phyloP scores from a whole-genome alignment of 2,329 filamentous ascomycete species.

The Monilinia aucupariae region DNA sequence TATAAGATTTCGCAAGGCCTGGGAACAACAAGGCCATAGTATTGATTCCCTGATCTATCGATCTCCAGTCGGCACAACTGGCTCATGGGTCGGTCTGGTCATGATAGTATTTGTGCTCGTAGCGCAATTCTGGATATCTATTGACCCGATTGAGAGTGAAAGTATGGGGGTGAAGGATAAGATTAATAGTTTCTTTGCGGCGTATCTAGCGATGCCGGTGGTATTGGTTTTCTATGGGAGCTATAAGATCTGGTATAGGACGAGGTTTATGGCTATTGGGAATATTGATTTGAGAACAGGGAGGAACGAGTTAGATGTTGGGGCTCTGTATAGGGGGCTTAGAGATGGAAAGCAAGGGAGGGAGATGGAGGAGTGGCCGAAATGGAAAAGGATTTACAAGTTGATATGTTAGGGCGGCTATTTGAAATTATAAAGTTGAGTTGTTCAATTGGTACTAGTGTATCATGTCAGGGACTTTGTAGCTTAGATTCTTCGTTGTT shows the following conservation, averaged over 20 bases:
- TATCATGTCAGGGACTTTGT: background rate
- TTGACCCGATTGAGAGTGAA: constrained; percentile 58
- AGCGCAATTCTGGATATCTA: constrained; percentile 70
- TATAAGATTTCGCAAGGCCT: constrained; percentile 81
- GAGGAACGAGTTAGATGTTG: constrained; percentile 53
- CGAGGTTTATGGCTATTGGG: constrained; percentile 57
- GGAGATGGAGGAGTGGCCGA: background rate
- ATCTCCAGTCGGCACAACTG: constrained; percentile 53
- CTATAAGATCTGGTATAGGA: constrained; percentile 75
- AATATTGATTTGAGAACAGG: constrained; percentile 88
- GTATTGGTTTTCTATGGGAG: constrained; percentile 60
- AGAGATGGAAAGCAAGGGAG: constrained; percentile 41
- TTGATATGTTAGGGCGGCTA: background rate
- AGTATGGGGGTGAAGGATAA: constrained; percentile 41
- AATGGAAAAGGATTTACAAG: constrained; percentile 2
- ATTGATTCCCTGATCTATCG: constrained; percentile 60
- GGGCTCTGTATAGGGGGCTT: constrained; percentile 63
- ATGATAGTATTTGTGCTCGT: constrained; percentile 44
- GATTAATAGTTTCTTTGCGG: constrained; percentile 65
- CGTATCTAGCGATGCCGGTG: constrained; percentile 65
- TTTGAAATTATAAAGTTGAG: background rate
- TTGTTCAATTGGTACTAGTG: background rate
- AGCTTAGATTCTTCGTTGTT: background rate
- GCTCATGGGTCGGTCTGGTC: constrained; percentile 56
- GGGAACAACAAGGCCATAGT: constrained; percentile 56